Conservation (phyloP, 2,329 filamentous ascomycete genomes). For the Aspergillus bombycis region DNA sequence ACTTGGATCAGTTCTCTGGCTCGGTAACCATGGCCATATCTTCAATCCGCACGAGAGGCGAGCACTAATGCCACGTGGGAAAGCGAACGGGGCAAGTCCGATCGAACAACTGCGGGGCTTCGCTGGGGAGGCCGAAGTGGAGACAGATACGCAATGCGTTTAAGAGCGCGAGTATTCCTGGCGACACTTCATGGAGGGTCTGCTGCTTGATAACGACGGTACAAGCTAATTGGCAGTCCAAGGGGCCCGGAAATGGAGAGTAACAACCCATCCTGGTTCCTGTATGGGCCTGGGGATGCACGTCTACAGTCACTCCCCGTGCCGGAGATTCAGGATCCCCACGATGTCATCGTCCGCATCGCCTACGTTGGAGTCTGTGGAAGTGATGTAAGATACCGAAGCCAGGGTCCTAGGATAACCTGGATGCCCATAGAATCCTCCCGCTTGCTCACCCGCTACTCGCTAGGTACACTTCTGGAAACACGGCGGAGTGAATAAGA, state of each 20-base stretch:
- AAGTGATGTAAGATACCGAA: conserved; percentile 33
- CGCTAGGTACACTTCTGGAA: conserved; percentile 45
- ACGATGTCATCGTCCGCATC: conserved; percentile 49
- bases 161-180: background rate
- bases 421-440: background rate
- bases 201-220: background rate
- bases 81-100: background rate
- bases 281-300: conserved; percentile 44
- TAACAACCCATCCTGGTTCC: conserved; percentile 46
- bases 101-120: background rate
- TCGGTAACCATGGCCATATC: background rate
- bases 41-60: background rate
- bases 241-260: background rate
- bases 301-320: conserved; percentile 43
- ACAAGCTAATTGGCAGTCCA: background rate
- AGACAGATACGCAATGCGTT: background rate
- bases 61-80: background rate
- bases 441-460: background rate
- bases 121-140: background rate
- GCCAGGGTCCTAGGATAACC: background rate
- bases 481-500: conserved; percentile 38
- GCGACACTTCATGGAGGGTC: background rate
- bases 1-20: too few relatives aligned
- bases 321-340: conserved; percentile 37
- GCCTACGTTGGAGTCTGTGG: conserved; percentile 50